Base-by-base conservation (phyloP, 208 protist genomes). In the Trypanosoma scelopori region DNA sequence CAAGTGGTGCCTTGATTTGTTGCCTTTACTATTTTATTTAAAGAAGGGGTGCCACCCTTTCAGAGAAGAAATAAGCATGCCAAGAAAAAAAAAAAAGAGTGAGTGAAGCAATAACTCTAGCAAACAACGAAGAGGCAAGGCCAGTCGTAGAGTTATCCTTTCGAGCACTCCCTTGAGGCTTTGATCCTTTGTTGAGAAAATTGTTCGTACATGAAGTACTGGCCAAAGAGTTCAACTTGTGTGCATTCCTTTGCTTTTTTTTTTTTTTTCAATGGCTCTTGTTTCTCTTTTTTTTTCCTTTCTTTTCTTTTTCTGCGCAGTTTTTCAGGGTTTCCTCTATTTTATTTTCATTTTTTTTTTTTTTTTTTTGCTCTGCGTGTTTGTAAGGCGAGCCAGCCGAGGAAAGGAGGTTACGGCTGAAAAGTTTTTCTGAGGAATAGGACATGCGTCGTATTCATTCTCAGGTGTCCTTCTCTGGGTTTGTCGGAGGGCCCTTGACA, bases 371-470 rank as follows among this genome's bases (percentile, higher is more conserved):
- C 60, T 50, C 47, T 53, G 18, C 6, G 35, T 49, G 41, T 65
- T 45, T 3, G 27, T 7, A 20, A 50, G n/a, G n/a, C 48, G 5
- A 50, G 15, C 11, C 22, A 48, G 39, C 4, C 32, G n/a, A 47
- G 45, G n/a, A 15, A 68, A 58, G 43, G n/a, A 52, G 45, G 15
- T 30, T 43, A 49, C 41, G 45, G 27, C 4, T 32, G 6, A 0
- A 45, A 30, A 20, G n/a, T n/a, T n/a, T n/a, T n/a, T n/a, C n/a
- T n/a, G n/a, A n/a, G n/a, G 28, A 41, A 15, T 25, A 57, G 39
- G 16, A 18, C n/a, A 72, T 65, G 57, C 66, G 66, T 56, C 59
- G 66, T 37, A 42, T 61, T 76, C 58, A 59, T 51, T 68, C 64
- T 1, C 52, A 65, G 48, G 20, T 43, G 42, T 56, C 48, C 7